These are phyloP conservation scores for Globisporangium lucens DNA, from an alignment of 352 stramenopile species.

Conservation along the genomic window DNA sequence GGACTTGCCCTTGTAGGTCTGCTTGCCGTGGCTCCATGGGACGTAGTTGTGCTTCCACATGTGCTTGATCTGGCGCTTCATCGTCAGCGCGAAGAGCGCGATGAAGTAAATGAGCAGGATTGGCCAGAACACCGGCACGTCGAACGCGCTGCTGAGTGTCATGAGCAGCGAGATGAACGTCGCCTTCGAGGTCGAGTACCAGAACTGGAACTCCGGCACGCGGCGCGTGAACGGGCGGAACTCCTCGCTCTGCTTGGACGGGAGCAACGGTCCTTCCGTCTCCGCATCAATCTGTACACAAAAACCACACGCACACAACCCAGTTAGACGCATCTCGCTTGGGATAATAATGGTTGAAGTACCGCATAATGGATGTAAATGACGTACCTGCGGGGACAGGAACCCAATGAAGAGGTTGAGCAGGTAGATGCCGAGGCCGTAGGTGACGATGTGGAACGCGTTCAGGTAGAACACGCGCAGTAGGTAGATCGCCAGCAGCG, in stretches of 20 bases:
- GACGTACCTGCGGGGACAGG: constrained; percentile 93
- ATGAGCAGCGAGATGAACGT: constrained; percentile 92
- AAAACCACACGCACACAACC: background rate
- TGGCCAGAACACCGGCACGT: constrained; percentile 99
- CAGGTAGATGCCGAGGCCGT: constrained; percentile 98
- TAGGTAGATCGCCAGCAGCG: constrained; percentile 91
- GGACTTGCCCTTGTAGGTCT: constrained; percentile 90
- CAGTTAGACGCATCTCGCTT: background rate
- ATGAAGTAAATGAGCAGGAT: constrained; percentile 99
- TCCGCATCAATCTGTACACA: constrained; percentile 71
- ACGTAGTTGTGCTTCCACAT: constrained; percentile 99
- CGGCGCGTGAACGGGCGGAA: constrained; percentile 91
- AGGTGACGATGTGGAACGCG: constrained; percentile 98
- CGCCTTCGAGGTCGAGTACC: constrained; percentile 90
- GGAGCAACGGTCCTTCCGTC: constrained; percentile 87
- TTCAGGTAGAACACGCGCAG: constrained; percentile 91
- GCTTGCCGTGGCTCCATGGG: constrained; percentile 95
- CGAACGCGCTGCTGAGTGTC: constrained; percentile 98
- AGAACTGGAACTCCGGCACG: constrained; percentile 99
- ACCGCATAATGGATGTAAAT: background rate
- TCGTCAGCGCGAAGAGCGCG: constrained; percentile 97
- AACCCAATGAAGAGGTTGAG: constrained; percentile 99
- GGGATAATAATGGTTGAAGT: background rate
- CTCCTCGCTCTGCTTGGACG: constrained; percentile 88
- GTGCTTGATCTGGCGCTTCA: constrained; percentile 99